Conservation (phyloP, 2,329 filamentous ascomycete genomes). For the Tolypocladium album region DNA sequence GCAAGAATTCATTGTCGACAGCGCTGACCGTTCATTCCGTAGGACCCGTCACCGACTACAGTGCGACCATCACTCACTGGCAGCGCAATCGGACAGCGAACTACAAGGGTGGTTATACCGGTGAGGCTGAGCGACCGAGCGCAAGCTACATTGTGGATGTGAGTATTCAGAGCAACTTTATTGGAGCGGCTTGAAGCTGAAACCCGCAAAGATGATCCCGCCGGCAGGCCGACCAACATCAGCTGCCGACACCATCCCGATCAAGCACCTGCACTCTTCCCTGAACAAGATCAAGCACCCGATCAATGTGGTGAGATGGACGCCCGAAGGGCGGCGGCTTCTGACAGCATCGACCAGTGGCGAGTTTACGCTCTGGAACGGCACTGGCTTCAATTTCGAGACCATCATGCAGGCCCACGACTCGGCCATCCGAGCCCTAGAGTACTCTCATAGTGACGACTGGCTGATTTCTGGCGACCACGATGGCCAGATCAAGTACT, state of each 20-base stretch:
- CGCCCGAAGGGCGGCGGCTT: conserved; percentile 82
- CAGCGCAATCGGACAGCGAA: conserved; percentile 64
- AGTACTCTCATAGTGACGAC: conserved; percentile 91
- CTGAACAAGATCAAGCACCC: conserved; percentile 97
- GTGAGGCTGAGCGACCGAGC: conserved; percentile 77
- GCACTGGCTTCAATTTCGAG: conserved; percentile 98
- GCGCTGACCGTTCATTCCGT: conserved; percentile 9
- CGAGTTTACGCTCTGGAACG: conserved; percentile 98
- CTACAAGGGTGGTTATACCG: conserved; percentile 58
- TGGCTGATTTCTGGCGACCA: conserved; percentile 96
- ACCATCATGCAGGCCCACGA: conserved; percentile 99
- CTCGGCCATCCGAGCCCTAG: conserved; percentile 68
- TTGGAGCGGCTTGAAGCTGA: conserved; percentile 8
- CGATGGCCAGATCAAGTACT: conserved; percentile 93
- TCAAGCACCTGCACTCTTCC: conserved; percentile 95
- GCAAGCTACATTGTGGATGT: conserved; percentile 86
- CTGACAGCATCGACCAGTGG: conserved; percentile 92
- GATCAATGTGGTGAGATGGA: conserved; percentile 95
- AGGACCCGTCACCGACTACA: conserved; percentile 92
- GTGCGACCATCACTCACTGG: conserved; percentile 83
- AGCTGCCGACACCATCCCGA: conserved; percentile 78
- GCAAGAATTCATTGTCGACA: conserved; percentile 4
- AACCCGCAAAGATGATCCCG: conserved; percentile 61
- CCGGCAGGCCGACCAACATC: conserved; percentile 64
- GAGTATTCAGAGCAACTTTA: neutral